Base-by-base conservation (phyloP, 164 flowering plant species). In the Euptelea pleiosperma region DNA sequence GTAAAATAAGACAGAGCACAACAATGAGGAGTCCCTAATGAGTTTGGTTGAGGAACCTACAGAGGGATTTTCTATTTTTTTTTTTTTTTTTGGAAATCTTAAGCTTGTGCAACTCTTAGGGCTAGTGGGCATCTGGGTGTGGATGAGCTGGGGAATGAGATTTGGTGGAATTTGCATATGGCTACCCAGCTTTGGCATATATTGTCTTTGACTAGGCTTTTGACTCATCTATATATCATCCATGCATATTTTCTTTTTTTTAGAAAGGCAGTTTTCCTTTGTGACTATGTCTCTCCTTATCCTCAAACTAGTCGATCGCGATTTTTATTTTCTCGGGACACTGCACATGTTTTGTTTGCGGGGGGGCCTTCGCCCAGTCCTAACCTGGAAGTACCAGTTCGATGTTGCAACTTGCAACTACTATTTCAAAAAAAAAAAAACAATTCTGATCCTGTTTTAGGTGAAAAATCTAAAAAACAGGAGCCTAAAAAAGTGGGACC, bases 31-130 rank as follows among this genome's bases (percentile, higher is more conserved):
- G n/a, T n/a, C 44, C 11, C 16, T 4, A 2, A 1, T 43, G 55
- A 52, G 28, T 33, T n/a, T 52, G 40, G 26, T 31, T 52, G 28
- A 52, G 41, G 55, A 26, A 52, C 19, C 47, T 43, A n/a, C 8
- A 41, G 22, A 21, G 10, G 47, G 3, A 1, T 29, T n/a, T n/a
- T n/a, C n/a, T n/a, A 33, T 52, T 52, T 52, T 7, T 40, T 40
- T 40, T 1, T n/a, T 40, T n/a, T n/a, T n/a, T n/a, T n/a, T n/a
- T n/a, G n/a, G n/a, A n/a, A n/a, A 16, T n/a, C 19, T 40, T 40
- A 2, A 19, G 44, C 4, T 40, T 40, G 2, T 12, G 15, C 19
- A 40, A 19, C 47, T 43, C 24, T n/a, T 43, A 43, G 12, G 12
- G 3, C 6, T 43, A 33, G 40, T 34, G 40, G 55, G 25, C 15